Conservation (phyloP, 2,329 filamentous ascomycete genomes). For the Diaporthe caulivora region DNA sequence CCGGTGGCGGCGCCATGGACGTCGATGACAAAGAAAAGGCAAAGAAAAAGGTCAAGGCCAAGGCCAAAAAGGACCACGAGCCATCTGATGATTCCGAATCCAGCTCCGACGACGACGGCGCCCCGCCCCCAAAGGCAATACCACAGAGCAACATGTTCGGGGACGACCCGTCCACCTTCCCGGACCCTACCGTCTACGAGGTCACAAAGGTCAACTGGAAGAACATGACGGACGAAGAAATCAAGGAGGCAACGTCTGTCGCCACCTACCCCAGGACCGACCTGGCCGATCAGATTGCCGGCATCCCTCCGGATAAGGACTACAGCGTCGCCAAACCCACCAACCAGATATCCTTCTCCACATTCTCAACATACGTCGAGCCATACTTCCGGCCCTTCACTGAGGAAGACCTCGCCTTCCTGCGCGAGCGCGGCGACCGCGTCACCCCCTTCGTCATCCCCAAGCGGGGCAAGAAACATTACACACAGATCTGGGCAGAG, state of each 20-base stretch:
- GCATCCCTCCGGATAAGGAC: constrained; percentile 91
- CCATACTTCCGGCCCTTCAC: constrained; percentile 90
- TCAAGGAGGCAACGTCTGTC: constrained; percentile 89
- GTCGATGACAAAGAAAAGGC: constrained; percentile 59
- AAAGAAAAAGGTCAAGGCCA: constrained; percentile 54
- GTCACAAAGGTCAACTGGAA: constrained; percentile 78
- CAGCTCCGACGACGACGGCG: constrained; percentile 70
- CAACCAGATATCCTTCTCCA: constrained; percentile 93
- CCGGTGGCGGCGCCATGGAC: constrained; percentile 71
- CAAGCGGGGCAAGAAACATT: constrained; percentile 84
- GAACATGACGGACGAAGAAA: constrained; percentile 86
- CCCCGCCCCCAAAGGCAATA: constrained; percentile 71
- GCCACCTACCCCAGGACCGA: constrained; percentile 85
- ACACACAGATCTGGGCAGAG: constrained; percentile 92
- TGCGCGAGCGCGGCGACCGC: constrained; percentile 91
- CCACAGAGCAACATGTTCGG: constrained; percentile 92
- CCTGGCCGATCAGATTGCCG: constrained; percentile 86
- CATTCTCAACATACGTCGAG: constrained; percentile 93
- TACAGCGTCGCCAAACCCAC: constrained; percentile 94
- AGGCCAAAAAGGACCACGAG: constrained; percentile 53
- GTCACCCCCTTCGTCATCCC: constrained; percentile 87
- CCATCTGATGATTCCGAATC: constrained; percentile 55
- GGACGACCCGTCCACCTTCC: constrained; percentile 90
- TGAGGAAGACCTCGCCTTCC: constrained; percentile 93
- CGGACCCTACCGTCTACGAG: constrained; percentile 93